These are phyloP conservation scores for Plasmodium cynomolgi DNA, from an alignment of 169 alveolate species.

Conservation along the genomic window DNA sequence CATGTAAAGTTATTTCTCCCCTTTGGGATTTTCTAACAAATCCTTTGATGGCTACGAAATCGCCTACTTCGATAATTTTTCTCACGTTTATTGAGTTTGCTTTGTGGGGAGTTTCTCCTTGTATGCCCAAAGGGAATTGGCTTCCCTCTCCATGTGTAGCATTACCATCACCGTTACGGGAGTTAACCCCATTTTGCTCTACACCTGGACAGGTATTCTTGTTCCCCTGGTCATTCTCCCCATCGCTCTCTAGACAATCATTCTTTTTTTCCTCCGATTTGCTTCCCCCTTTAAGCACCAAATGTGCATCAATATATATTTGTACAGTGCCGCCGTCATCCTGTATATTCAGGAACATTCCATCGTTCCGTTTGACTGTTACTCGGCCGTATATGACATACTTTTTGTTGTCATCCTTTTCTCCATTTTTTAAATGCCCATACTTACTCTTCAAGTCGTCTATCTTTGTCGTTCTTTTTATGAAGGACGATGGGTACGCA, in stretches of 20 bases:
- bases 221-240: not conserved
- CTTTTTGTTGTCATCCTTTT: not conserved
- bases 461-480: slow-evolving; percentile 53
- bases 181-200: not conserved
- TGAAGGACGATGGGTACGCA: slow-evolving; percentile 60
- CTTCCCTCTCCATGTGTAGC: not conserved
- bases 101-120: not conserved
- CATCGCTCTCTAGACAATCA: slow-evolving; percentile 1
- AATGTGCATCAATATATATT: slow-evolving; percentile 46
- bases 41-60: slow-evolving; percentile 75
- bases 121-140: not conserved
- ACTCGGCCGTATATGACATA: slow-evolving; percentile 75
- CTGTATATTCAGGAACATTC: slow-evolving; percentile 76
- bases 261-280: not conserved
- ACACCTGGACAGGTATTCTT: not conserved
- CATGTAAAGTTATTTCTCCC: slow-evolving; percentile 75
- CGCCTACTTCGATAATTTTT: slow-evolving; percentile 77
- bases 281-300: not conserved
- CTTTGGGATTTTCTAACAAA: slow-evolving; percentile 40
- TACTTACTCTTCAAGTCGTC: slow-evolving; percentile 46
- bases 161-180: not conserved
- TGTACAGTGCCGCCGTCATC: slow-evolving; percentile 54
- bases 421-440: slow-evolving; percentile 54
- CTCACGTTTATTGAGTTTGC: slow-evolving; percentile 14
- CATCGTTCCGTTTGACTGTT: slow-evolving; percentile 73